These are phyloP conservation scores for Clathrus columnatus DNA, from an alignment of 768 basidiomycete species.

Conservation along the genomic window DNA sequence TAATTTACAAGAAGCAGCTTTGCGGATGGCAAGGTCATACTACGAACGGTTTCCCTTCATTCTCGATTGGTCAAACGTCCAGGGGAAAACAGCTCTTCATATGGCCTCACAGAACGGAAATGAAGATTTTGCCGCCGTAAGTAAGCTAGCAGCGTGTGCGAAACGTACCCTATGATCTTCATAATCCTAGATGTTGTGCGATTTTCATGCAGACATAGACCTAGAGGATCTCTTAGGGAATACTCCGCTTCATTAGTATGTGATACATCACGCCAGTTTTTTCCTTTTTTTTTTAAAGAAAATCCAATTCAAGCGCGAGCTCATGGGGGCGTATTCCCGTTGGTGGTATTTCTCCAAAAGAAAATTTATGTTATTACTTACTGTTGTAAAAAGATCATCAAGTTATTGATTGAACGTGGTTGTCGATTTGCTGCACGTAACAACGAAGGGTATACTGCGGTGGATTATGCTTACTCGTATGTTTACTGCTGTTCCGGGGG, in stretches of 20 bases:
- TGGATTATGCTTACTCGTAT: slow-evolving; percentile 88
- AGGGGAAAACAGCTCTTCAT: slow-evolving; percentile 87
- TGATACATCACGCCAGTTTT: slow-evolving; percentile 9
- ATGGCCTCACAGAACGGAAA: slow-evolving; percentile 84
- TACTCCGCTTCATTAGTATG: slow-evolving; percentile 88
- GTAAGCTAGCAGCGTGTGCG: slow-evolving; percentile 19
- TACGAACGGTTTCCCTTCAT: slow-evolving; percentile 80
- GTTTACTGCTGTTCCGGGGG: slow-evolving; percentile 21
- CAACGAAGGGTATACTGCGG: slow-evolving; percentile 85
- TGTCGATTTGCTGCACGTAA: slow-evolving; percentile 79
- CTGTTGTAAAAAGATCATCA: slow-evolving; percentile 48
- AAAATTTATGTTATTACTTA: slow-evolving; percentile 13
- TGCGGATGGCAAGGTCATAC: slow-evolving; percentile 84
- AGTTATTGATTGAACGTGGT: slow-evolving; percentile 80
- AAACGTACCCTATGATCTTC: not conserved
- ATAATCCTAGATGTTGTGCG: slow-evolving; percentile 68
- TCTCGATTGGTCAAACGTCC: slow-evolving; percentile 86
- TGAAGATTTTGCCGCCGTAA: slow-evolving; percentile 77
- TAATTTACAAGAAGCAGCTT: slow-evolving; percentile 60
- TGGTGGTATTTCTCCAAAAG: slow-evolving; percentile 21
- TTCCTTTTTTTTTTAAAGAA: slow-evolving; percentile 10
- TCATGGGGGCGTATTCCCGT: slow-evolving; percentile 81
- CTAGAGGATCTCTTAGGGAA: slow-evolving; percentile 88
- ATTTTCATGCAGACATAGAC: slow-evolving; percentile 84
- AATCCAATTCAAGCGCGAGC: slow-evolving; percentile 50